Conservation (phyloP, 169 alveolate species). For the Plasmodium adleri region DNA sequence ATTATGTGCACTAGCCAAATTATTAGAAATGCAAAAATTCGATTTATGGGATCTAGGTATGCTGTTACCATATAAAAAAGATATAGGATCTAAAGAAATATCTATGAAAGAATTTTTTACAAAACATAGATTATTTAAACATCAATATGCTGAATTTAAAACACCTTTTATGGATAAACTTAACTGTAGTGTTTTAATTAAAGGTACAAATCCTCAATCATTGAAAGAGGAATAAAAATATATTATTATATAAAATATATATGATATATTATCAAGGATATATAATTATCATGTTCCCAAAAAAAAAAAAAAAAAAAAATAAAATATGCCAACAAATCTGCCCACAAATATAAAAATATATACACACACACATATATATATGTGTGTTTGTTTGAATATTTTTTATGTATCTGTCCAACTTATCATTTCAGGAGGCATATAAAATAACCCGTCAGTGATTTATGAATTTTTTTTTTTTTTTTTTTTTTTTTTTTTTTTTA, state of each 20-base stretch:
- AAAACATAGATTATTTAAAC: slow-evolving; percentile 35
- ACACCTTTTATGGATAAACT: slow-evolving; percentile 31
- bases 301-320: no score
- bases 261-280: no score
- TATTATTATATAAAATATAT: not conserved
- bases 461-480: no score
- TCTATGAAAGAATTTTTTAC: slow-evolving; percentile 70
- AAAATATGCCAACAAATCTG: no score
- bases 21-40: slow-evolving; percentile 71
- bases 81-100: slow-evolving; percentile 79
- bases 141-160: slow-evolving; percentile 50
- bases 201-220: not conserved
- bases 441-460: no score
- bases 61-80: slow-evolving; percentile 81
- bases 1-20: slow-evolving; percentile 81
- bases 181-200: slow-evolving; percentile 60
- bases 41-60: slow-evolving; percentile 85
- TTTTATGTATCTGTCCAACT: no score
- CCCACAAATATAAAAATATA: no score
- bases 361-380: no score
- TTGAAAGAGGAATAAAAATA: not conserved
- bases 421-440: no score
- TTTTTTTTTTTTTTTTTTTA: no score
- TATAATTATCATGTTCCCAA: no score
- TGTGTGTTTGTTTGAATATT: no score